Conservation (phyloP, 1,139 yeast genomes). For the Taiozyma sp. region DNA sequence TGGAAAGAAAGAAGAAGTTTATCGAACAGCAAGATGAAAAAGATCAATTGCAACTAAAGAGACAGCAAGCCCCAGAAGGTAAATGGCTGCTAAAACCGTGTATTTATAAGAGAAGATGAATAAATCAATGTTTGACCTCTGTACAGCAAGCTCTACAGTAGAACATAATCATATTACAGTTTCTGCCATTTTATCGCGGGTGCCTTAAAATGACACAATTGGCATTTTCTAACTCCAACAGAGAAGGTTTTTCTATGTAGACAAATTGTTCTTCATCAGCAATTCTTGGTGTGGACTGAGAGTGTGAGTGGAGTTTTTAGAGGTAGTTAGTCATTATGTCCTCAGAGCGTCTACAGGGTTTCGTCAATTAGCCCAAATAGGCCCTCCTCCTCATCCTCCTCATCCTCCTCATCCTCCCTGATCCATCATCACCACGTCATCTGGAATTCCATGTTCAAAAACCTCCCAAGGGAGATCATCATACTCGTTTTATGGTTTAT, state of each 20-base stretch:
- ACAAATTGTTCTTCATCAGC: no score
- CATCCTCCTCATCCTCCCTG: not conserved
- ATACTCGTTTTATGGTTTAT: not conserved
- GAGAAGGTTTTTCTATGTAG: no score
- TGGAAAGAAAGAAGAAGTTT: constrained; percentile 62
- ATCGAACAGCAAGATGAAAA: constrained; percentile 63
- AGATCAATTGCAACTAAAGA: constrained; percentile 49
- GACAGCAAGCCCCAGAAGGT: constrained; percentile 65
- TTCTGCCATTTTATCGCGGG: not conserved
- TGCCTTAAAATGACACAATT: not conserved
- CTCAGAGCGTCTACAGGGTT: not conserved
- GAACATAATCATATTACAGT: not conserved
- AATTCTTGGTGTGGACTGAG: no score
- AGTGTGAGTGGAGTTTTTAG: no score
- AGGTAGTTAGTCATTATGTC: not conserved
- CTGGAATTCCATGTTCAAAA: not conserved
- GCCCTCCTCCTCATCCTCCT: not conserved
- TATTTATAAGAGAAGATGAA: constrained; percentile 80
- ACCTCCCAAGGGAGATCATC: not conserved
- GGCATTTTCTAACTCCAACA: not conserved
- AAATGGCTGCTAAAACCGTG: constrained; percentile 93
- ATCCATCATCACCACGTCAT: not conserved
- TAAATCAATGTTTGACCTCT: constrained; percentile 45
- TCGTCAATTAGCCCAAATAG: not conserved
- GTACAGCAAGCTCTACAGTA: not conserved